These are phyloP conservation scores for Mycena latifolia DNA, from an alignment of 768 basidiomycete genomes.

Conservation along the genomic window DNA sequence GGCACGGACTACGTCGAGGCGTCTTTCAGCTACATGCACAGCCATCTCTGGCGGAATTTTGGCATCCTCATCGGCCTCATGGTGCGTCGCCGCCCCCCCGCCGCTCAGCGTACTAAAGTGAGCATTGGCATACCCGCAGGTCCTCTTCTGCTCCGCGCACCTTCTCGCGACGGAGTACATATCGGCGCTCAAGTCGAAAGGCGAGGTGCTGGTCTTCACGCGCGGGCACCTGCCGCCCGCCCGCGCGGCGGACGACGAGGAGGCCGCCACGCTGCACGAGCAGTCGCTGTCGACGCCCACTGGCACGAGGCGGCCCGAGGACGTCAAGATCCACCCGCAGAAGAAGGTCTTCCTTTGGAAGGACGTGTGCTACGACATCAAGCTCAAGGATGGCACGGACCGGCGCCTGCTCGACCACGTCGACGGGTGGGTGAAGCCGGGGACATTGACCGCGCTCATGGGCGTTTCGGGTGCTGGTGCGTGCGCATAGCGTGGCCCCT, in stretches of 20 bases:
- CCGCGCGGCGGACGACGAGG: conserved; percentile 42
- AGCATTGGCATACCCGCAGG: neutral
- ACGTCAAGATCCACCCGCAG: conserved; percentile 33
- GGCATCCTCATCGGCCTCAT: conserved; percentile 62
- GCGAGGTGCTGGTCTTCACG: conserved; percentile 44
- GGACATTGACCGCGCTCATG: conserved; percentile 65
- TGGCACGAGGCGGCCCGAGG: conserved; percentile 20
- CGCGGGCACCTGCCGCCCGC: conserved; percentile 40
- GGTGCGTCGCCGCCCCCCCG: conserved; percentile 6
- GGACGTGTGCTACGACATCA: no score
- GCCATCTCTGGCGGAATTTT: conserved; percentile 51
- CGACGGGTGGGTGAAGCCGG: conserved; percentile 63
- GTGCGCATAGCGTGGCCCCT: no score
- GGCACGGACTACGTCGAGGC: no score
- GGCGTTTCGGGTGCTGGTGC: conserved; percentile 29
- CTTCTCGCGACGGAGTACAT: conserved; percentile 52
- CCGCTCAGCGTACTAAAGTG: neutral
- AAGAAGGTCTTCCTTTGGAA: conserved; percentile 60
- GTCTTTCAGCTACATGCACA: conserved; percentile 47
- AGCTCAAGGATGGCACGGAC: conserved; percentile 39
- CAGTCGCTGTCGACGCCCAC: conserved; percentile 26
- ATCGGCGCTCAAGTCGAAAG: conserved; percentile 42
- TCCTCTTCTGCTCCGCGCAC: conserved; percentile 49
- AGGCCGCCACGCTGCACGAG: conserved; percentile 44
- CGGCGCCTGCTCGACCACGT: conserved; percentile 55